Percentiles rank a stretch among this genome's conserved stretches.
These are phyloP conservation scores for Ilex paraguariensis DNA, from an alignment of 305 asterid species.

Conservation along the genomic window DNA sequence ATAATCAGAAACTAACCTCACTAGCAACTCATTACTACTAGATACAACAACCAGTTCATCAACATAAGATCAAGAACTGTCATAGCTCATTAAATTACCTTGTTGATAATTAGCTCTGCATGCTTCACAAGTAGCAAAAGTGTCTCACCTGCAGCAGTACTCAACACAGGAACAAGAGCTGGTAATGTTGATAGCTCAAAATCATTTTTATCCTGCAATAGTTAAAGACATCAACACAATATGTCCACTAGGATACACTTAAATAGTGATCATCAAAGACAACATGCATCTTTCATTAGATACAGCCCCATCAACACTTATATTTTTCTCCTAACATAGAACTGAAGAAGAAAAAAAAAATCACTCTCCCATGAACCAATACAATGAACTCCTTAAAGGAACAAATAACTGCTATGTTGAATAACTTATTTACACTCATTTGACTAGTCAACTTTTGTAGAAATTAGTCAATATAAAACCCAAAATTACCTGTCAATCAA, in stretches of 20 bases:
- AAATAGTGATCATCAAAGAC: constrained; percentile 6
- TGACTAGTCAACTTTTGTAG: too few relatives aligned
- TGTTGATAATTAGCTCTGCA: constrained; percentile 85
- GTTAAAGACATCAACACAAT: constrained; percentile 13
- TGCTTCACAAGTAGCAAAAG: constrained; percentile 89
- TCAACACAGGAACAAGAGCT: constrained; percentile 94
- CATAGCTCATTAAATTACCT: constrained; percentile 39
- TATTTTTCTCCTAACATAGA: neutral
- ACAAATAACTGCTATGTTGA: too few relatives aligned
- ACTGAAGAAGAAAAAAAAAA: too few relatives aligned
- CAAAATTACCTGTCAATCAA: too few relatives aligned
- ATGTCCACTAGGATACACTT: constrained; percentile 14
- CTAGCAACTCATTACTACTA: too few relatives aligned
- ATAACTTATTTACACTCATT: too few relatives aligned
- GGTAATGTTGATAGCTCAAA: constrained; percentile 96
- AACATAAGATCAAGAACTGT: too few relatives aligned
- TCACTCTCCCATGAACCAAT: too few relatives aligned
- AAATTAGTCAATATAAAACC: too few relatives aligned
- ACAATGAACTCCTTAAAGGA: too few relatives aligned
- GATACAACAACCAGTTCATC: too few relatives aligned
- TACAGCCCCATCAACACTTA: neutral
- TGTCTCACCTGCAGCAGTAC: constrained; percentile 88
- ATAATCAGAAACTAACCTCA: too few relatives aligned
- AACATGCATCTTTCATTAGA: neutral
- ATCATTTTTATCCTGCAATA: constrained; percentile 87